Evolutionary conservation across 176 grass and related monocot genomes (phyloP).

Genomic region (Aegilops speltoides): DNA sequence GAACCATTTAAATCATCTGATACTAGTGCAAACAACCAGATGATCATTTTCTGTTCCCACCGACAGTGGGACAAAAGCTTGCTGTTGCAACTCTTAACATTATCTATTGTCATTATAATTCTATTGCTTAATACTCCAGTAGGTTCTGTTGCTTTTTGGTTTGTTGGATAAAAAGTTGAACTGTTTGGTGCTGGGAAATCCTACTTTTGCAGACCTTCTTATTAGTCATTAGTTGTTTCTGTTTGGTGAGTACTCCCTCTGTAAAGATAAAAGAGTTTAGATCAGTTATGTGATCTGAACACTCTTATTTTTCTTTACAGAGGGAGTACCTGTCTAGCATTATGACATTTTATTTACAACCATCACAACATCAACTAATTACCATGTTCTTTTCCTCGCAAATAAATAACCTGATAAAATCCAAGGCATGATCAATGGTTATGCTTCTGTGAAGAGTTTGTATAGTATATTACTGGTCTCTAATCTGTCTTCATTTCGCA

Average conservation of each 20-base stretch:
- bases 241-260: neutral
- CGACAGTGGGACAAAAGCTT: neutral
- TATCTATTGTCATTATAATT: neutral
- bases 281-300: no score
- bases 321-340: neutral
- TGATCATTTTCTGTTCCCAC: neutral
- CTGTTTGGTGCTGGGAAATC: neutral
- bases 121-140: neutral
- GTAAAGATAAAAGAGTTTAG: no score
- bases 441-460: neutral
- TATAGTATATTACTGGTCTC: neutral
- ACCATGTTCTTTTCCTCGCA: neutral
- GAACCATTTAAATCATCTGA: neutral
- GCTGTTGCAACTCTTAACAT: neutral
- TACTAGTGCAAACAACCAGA: neutral
- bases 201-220: neutral
- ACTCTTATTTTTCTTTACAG: no score
- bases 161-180: neutral
- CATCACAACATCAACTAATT: neutral
- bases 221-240: neutral
- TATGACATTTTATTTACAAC: neutral
- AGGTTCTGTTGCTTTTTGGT: neutral
- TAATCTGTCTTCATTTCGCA: conserved; percentile 32
- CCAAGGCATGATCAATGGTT: neutral
- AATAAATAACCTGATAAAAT: neutral